Evolutionary conservation across 2,329 filamentous ascomycete species (phyloP).

Genomic region (Fusarium miscanthi): DNA sequence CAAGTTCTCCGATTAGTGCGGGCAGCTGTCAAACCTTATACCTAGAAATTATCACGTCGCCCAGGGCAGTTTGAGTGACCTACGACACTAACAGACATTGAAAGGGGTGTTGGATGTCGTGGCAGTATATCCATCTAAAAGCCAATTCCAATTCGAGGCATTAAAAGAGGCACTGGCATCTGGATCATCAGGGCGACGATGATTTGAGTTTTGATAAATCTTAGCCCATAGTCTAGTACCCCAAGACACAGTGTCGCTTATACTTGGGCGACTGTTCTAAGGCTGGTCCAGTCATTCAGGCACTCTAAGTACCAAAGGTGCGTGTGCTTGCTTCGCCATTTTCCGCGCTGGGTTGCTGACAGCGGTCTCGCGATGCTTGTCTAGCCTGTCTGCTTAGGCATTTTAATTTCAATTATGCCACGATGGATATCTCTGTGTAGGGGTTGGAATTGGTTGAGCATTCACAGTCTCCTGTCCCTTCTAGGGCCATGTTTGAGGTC

Average conservation of each 20-base stretch:
- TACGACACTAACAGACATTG: accelerated
- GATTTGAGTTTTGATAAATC: background rate
- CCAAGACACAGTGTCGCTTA: background rate
- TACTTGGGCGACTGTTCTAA: background rate
- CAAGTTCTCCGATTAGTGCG: background rate
- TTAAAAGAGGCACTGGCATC: too few species aligned
- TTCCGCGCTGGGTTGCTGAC: too few species aligned
- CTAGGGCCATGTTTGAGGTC: background rate
- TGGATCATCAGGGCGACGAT: background rate
- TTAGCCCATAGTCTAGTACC: too few species aligned
- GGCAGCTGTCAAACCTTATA: background rate
- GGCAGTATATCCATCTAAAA: too few species aligned
- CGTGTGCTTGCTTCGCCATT: too few species aligned
- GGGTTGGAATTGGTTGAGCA: slow-evolving; percentile 3
- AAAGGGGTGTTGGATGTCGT: too few species aligned
- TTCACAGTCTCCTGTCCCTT: background rate
- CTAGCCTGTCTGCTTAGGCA: too few species aligned
- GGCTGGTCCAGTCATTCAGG: accelerated
- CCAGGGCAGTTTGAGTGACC: too few species aligned
- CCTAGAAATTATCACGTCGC: accelerated
- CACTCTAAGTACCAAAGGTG: background rate
- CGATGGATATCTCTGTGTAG: background rate
- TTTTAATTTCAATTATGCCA: too few species aligned
- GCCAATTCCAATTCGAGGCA: too few species aligned
- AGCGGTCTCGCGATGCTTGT: too few species aligned